Percentiles rank a stretch among this genome's conserved stretches.
phyloP scores from a whole-genome alignment of 495 filamentous ascomycete species.

The Emericellopsis terricola region DNA sequence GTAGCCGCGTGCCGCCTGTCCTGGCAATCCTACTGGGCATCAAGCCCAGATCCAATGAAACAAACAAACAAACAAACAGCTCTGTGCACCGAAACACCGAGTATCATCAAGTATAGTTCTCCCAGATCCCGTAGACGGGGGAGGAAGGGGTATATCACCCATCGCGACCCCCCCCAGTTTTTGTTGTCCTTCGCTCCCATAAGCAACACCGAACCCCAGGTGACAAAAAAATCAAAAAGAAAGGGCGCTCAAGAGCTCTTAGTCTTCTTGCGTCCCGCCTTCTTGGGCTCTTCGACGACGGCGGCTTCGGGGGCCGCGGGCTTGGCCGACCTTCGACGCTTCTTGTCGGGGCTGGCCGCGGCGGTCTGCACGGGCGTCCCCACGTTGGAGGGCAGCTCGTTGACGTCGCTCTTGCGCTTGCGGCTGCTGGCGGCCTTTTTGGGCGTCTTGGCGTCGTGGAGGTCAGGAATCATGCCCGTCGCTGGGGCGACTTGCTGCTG shows the following conservation, averaged over 20 bases:
- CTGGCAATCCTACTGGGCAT: neutral
- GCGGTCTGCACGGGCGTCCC: constrained; percentile 33
- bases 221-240: constrained; percentile 5
- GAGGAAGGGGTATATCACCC: too few relatives aligned
- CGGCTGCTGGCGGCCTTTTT: constrained; percentile 27
- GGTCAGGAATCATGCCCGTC: constrained; percentile 14
- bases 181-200: too few relatives aligned
- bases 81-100: neutral
- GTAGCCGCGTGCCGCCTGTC: neutral
- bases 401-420: constrained; percentile 31
- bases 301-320: constrained; percentile 16
- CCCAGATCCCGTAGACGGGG: neutral
- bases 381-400: too few relatives aligned
- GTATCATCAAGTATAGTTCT: too few relatives aligned
- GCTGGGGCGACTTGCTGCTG: constrained; percentile 21
- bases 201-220: constrained; percentile 4
- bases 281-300: constrained; percentile 34
- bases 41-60: neutral
- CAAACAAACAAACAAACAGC: neutral
- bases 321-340: constrained; percentile 37
- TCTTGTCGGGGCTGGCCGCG: constrained; percentile 39
- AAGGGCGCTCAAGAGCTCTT: constrained; percentile 13
- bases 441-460: constrained; percentile 25
- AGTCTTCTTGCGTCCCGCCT: constrained; percentile 33
- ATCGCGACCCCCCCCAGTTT: too few relatives aligned